Base-by-base conservation (phyloP, 371 early-diverging fungal genomes). In the Mucor velutinosus region DNA sequence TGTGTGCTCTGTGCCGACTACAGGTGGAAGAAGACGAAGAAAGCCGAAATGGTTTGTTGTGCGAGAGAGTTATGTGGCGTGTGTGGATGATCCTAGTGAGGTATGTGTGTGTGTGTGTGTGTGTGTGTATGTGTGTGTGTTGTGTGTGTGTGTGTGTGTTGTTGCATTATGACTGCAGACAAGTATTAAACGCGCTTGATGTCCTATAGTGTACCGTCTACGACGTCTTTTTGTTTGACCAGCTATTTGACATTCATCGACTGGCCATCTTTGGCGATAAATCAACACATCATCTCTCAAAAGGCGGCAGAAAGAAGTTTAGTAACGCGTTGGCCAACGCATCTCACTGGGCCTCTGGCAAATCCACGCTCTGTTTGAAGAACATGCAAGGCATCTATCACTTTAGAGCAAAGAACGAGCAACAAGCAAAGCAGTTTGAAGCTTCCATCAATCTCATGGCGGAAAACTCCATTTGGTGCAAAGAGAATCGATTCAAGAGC, bases 401-500 rank as follows among this genome's bases (percentile, higher is more conserved):
- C 67, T 76, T 89, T 35, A 72, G 85, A 57, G 76, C 82, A 43
- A 85, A 87, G 61, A 86, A 77, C 61, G 85, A 87, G 41, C 72
- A 74, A 1, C 76, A 81, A 25, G 86, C 85, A 58, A 79, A 68
- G 33, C 84, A 86, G 45, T 86, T 84, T 77, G 72, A 81, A 19
- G 37, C 71, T 0, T 80, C 83, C 4, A 75, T 89, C 11, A 43
- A 62, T 7, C 62, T 60, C 17, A 74, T 85, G 67, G 72, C 74
- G 29, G 27, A 29, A 14, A 58, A 71, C 8, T 83, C 81, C 4
- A 69, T 79, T 4, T 93, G 92, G 92, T 79, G 80, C 51, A 72
- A 71, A 7, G 27, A n/a, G 11, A 89, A 94, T 65, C 85, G 90
- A 5, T 92, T 84, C 57, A 84, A 79, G n/a, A 90, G 91, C 7